Evolutionary conservation across 1,284 basidiomycete genomes (phyloP).

Genomic region (Malassezia slooffiae): DNA sequence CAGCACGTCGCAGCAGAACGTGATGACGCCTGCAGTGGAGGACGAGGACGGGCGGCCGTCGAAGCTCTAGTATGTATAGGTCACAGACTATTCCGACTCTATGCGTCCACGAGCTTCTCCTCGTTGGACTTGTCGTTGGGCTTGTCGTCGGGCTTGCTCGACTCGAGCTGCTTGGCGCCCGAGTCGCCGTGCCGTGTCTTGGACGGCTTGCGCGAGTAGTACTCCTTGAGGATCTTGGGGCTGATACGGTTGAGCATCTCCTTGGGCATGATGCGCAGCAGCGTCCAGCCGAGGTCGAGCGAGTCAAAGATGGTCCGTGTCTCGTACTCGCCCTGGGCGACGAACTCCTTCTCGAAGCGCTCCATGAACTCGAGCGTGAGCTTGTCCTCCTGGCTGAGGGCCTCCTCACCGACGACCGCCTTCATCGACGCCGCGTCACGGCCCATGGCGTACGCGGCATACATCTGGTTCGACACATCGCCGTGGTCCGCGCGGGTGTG

Average conservation of each 20-base stretch:
- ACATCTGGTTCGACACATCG: conserved; percentile 65
- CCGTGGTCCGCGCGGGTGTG: conserved; percentile 95
- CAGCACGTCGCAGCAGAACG: conserved; percentile 23
- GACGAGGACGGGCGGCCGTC: neutral
- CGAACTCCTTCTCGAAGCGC: conserved; percentile 43
- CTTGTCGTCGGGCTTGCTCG: conserved; percentile 19
- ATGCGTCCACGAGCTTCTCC: conserved; percentile 15
- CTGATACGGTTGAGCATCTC: conserved; percentile 77
- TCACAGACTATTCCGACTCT: neutral
- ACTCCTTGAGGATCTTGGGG: conserved; percentile 46
- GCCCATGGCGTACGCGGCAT: conserved; percentile 51
- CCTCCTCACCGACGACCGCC: conserved; percentile 97
- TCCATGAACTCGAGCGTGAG: conserved; percentile 43
- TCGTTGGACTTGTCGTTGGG: conserved; percentile 16
- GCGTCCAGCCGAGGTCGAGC: conserved; percentile 89
- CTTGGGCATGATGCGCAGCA: conserved; percentile 96
- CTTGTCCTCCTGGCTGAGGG: conserved; percentile 73
- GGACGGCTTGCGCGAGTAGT: conserved; percentile 35
- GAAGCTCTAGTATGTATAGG: conserved; percentile 3
- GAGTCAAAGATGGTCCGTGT: conserved; percentile 94
- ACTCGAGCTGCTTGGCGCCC: too few species aligned
- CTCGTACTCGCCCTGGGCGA: conserved; percentile 70
- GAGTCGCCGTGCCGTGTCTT: conserved; percentile 18
- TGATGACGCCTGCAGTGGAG: conserved; percentile 17
- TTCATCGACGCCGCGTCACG: conserved; percentile 98